Conservation (phyloP, 2,329 filamentous ascomycete species). For the Chaetothyriales sp. region DNA sequence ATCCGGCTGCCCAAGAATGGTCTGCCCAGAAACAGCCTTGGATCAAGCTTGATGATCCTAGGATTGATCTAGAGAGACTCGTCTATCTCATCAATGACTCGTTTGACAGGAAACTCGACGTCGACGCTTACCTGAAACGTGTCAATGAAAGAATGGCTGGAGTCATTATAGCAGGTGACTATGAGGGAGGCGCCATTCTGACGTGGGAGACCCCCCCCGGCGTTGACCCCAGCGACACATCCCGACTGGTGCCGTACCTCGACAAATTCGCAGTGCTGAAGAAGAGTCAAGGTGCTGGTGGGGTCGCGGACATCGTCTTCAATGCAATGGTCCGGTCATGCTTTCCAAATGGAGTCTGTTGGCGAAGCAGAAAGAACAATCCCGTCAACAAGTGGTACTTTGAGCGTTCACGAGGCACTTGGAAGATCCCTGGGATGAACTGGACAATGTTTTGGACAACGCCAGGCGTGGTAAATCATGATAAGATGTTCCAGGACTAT, state of each 20-base stretch:
- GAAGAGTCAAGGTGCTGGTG: constrained; percentile 73
- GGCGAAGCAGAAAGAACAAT: constrained; percentile 79
- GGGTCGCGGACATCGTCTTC: constrained; percentile 91
- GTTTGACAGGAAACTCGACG: constrained; percentile 72
- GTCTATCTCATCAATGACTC: constrained; percentile 86
- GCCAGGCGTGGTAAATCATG: constrained; percentile 39
- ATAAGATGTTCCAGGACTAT: constrained; percentile 50
- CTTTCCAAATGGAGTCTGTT: constrained; percentile 80
- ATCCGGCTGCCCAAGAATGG: constrained; percentile 56
- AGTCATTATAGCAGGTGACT: constrained; percentile 87
- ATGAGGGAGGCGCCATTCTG: constrained; percentile 86
- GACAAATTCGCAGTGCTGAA: constrained; percentile 95
- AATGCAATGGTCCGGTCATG: constrained; percentile 86
- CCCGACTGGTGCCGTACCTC: constrained; percentile 73
- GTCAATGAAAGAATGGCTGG: constrained; percentile 72
- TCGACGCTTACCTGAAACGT: constrained; percentile 68
- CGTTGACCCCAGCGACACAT: constrained; percentile 38
- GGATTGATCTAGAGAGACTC: constrained; percentile 69
- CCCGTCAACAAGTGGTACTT: constrained; percentile 99
- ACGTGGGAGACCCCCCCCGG: constrained; percentile 77
- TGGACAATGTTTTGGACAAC: constrained; percentile 99
- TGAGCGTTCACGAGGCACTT: constrained; percentile 70
- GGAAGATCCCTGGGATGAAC: constrained; percentile 65
- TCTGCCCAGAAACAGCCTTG: constrained; percentile 47
- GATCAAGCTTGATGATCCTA: constrained; percentile 61